phyloP scores from a whole-genome alignment of 208 protist genomes.

The Naegleria gruberi region DNA sequence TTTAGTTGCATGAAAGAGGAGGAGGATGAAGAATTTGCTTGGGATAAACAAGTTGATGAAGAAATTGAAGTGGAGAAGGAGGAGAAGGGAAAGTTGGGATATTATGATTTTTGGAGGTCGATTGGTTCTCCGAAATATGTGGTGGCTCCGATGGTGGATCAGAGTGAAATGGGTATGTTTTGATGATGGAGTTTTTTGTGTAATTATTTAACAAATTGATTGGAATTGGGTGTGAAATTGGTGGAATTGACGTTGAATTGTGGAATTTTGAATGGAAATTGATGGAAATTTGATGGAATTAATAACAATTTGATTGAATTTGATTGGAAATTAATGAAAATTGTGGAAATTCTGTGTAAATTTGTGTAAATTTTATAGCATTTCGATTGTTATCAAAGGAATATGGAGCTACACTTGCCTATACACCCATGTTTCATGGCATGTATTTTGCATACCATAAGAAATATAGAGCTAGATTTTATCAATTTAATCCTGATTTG shows the following conservation, averaged over 20 bases:
- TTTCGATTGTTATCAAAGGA: slow-evolving; percentile 72
- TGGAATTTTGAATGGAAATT: too few relatives aligned
- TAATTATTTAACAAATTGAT: background rate
- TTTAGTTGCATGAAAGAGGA: too few relatives aligned
- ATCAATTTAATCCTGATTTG: background rate
- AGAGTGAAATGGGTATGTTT: slow-evolving; percentile 55
- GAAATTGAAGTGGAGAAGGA: background rate
- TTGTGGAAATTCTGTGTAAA: background rate
- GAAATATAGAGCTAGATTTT: background rate
- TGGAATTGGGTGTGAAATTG: background rate
- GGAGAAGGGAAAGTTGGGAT: background rate
- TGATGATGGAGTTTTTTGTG: too few relatives aligned
- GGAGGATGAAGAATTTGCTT: too few relatives aligned
- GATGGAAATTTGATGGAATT: too few relatives aligned
- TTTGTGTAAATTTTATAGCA: slow-evolving; percentile 32
- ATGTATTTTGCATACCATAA: background rate
- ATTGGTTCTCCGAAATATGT: slow-evolving; percentile 49
- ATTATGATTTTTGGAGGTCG: background rate
- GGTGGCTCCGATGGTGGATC: slow-evolving; percentile 78
- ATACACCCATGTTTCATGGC: slow-evolving; percentile 75
- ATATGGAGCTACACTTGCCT: slow-evolving; percentile 63
- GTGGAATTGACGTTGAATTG: background rate
- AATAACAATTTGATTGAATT: too few relatives aligned
- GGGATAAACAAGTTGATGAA: too few relatives aligned
- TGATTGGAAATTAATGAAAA: too few relatives aligned